phyloP scores from a whole-genome alignment of 139 green algal species.

The Axilococcus clingmanii region DNA sequence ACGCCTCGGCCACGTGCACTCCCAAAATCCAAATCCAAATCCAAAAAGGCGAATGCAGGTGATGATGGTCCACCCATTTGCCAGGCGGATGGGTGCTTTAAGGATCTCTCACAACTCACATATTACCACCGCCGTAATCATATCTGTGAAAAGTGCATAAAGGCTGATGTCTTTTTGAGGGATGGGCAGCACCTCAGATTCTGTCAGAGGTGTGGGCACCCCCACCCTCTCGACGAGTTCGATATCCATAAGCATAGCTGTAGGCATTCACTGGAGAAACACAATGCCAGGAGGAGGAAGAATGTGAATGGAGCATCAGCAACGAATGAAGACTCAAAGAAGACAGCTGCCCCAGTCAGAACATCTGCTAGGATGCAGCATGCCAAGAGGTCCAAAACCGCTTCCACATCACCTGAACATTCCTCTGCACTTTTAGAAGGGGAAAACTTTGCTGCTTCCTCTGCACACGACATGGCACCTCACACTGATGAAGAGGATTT shows the following conservation, averaged over 20 bases:
- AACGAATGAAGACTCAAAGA: neutral
- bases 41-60: no score
- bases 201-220: slow-evolving; percentile 26
- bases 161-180: slow-evolving; percentile 1
- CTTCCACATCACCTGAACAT: neutral
- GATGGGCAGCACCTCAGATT: slow-evolving; percentile 22
- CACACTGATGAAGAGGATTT: neutral
- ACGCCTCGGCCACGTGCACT: no score
- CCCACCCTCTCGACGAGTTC: slow-evolving; percentile 17
- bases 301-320: neutral
- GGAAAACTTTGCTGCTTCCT: neutral
- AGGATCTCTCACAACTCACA: slow-evolving; percentile 7
- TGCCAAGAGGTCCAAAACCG: neutral
- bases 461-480: neutral
- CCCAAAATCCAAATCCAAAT: no score
- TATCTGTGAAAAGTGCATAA: slow-evolving; percentile 26
- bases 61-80: slow-evolving; percentile 1
- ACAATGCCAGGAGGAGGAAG: slow-evolving; percentile 25
- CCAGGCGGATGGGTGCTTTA: slow-evolving; percentile 20
- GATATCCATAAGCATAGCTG: slow-evolving; percentile 22
- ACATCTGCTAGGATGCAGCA: neutral
- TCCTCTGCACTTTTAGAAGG: neutral
- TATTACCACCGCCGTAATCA: slow-evolving; percentile 28
- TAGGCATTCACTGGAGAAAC: slow-evolving; percentile 25
- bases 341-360: neutral